Percentiles rank a stretch among this genome's conserved stretches.
phyloP scores from a whole-genome alignment of 768 basidiomycete genomes.

The Lactifluus volemus region DNA sequence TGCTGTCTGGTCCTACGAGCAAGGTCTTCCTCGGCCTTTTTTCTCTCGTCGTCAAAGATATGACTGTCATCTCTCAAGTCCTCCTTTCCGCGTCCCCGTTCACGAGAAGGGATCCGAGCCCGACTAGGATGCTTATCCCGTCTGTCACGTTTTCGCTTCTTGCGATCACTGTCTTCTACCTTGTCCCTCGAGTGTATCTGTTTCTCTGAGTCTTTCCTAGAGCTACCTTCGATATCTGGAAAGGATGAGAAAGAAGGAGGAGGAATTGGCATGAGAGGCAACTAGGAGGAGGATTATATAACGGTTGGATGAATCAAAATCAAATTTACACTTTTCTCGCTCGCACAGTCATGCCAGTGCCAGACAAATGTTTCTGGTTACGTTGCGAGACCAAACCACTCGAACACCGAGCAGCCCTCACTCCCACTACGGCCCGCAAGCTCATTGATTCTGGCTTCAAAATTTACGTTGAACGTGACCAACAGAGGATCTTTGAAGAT shows the following conservation, averaged over 20 bases:
- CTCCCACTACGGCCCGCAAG: slow-evolving; percentile 82
- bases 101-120: slow-evolving; percentile 18
- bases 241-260: slow-evolving; percentile 56
- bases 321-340: background rate
- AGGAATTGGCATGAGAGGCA: slow-evolving; percentile 33
- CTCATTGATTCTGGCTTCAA: slow-evolving; percentile 87
- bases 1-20: slow-evolving; percentile 21
- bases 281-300: background rate
- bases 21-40: slow-evolving; percentile 30
- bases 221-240: slow-evolving; percentile 44
- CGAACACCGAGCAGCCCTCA: slow-evolving; percentile 87
- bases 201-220: slow-evolving; percentile 26
- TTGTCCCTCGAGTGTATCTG: slow-evolving; percentile 19
- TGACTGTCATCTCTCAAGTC: slow-evolving; percentile 3
- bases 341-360: slow-evolving; percentile 39
- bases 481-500: slow-evolving; percentile 91
- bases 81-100: slow-evolving; percentile 20
- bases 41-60: slow-evolving; percentile 26
- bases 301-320: too few relatives aligned
- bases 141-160: slow-evolving; percentile 19
- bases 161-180: slow-evolving; percentile 26
- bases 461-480: slow-evolving; percentile 86
- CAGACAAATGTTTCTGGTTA: slow-evolving; percentile 66
- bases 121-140: background rate
- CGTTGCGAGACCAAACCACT: slow-evolving; percentile 96